Base-by-base conservation (phyloP, 768 basidiomycete species). In the Leucosporidium yakuticum region DNA sequence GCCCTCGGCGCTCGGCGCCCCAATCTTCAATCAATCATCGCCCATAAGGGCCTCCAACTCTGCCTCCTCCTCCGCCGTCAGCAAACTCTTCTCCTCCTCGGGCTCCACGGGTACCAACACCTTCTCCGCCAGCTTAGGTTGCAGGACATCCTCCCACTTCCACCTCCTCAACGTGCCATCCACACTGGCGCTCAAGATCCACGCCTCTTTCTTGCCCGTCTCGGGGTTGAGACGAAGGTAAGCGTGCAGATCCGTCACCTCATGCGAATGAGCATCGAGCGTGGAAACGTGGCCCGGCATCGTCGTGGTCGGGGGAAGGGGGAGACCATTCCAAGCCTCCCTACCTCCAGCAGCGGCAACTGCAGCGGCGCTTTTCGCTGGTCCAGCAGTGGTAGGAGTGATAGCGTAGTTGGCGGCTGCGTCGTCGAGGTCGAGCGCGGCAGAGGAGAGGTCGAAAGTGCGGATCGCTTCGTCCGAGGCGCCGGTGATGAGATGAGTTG, bases 111-210 rank as follows among this genome's bases (percentile, higher is more conserved):
- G 59, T 9, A 71, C 74, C 15, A 75, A 32, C 56, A 76, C 70
- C 64, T 77, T 72, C 15, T 79, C 77, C 58, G 76, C 75, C 47
- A 76, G 76, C 20, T 78, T 21, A 48, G 69, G 11, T n/a, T 21
- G 44, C 74, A 79, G 69, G 76, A 86, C 85, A 88, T 79, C 83
- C 80, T 60, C 63, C 65, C 94, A 79, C 75, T 81, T 84, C 94
- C 94, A 98, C 76, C 85, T 86, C 69, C 94, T 83, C 59, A 98
- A 81, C 27, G 93, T 96, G 51, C 87, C 85, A 77, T 98, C 95
- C 66, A 98, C 79, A 76, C 91, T 87, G 0, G 87, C 83, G 67
- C 87, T 92, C 48, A 97, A 78, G 51, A 97, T 82, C 88, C 89
- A 93, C 25, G 87, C 85, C 73, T 91, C 89, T 19, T 84, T 76